Percentiles rank a stretch among this genome's conserved stretches.
phyloP scores from a whole-genome alignment of 2,329 filamentous ascomycete genomes.

The Metarhizium sp. region DNA sequence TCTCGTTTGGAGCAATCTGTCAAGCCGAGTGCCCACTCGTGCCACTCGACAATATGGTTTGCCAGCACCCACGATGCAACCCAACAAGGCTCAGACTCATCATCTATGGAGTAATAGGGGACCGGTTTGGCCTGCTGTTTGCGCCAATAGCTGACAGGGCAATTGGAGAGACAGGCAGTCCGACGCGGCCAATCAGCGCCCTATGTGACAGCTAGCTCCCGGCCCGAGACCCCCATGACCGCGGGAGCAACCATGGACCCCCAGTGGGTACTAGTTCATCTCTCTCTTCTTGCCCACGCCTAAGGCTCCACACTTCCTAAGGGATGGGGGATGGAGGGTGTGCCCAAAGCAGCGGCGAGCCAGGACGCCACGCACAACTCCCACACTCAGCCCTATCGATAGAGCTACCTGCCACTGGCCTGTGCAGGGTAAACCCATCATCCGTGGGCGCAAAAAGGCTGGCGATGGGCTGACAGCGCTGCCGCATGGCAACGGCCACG shows the following conservation, averaged over 20 bases:
- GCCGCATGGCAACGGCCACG: no score
- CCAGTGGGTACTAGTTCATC: background rate
- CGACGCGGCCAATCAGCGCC: conserved; percentile 2
- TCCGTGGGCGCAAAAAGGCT: no score
- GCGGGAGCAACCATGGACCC: background rate
- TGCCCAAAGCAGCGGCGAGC: background rate
- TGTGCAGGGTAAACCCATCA: background rate
- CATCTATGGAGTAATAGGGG: background rate
- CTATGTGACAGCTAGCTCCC: background rate
- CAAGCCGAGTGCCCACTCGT: background rate
- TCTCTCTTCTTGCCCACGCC: background rate
- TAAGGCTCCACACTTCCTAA: background rate
- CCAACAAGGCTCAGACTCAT: background rate
- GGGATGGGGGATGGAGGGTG: background rate
- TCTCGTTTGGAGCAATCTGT: background rate
- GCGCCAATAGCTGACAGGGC: background rate
- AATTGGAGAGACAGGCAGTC: background rate
- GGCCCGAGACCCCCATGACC: conserved; percentile 1
- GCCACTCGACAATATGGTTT: background rate
- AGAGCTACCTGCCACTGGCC: background rate
- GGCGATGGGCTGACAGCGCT: no score
- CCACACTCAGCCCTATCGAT: conserved; percentile 11
- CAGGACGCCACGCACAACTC: conserved; percentile 4
- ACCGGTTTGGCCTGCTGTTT: background rate
- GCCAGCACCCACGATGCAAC: background rate